These are phyloP conservation scores for Sclerotinia trifoliorum DNA, from an alignment of 2,329 filamentous ascomycete species.

Conservation along the genomic window DNA sequence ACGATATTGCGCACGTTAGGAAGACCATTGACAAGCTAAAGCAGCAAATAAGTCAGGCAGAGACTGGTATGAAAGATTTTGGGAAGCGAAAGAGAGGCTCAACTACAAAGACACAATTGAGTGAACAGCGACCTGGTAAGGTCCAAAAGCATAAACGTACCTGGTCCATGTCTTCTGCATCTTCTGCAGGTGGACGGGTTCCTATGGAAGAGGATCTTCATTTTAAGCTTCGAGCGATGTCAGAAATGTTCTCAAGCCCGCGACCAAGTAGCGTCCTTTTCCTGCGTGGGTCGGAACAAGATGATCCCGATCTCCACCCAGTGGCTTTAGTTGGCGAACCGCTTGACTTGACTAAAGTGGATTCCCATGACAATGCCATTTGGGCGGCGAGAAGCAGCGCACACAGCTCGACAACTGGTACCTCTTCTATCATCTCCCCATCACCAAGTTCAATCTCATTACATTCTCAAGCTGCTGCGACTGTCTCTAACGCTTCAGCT, in stretches of 20 bases:
- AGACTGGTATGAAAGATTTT: slow-evolving; percentile 65
- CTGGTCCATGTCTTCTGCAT: slow-evolving; percentile 87
- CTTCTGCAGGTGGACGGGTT: slow-evolving; percentile 57
- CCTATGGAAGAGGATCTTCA: slow-evolving; percentile 73
- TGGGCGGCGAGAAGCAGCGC: slow-evolving; percentile 51
- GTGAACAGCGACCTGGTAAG: slow-evolving; percentile 68
- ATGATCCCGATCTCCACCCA: slow-evolving; percentile 77
- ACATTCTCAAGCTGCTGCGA: slow-evolving; percentile 50
- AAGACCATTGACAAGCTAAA: slow-evolving; percentile 96
- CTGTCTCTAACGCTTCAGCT: slow-evolving; percentile 40
- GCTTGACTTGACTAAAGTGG: slow-evolving; percentile 56
- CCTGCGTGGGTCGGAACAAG: slow-evolving; percentile 70
- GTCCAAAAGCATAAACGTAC: slow-evolving; percentile 87
- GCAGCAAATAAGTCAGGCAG: slow-evolving; percentile 82
- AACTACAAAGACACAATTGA: slow-evolving; percentile 44
- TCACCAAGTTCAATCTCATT: slow-evolving; percentile 65
- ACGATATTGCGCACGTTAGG: slow-evolving; percentile 91
- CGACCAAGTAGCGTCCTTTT: slow-evolving; percentile 76
- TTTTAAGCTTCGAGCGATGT: slow-evolving; percentile 71
- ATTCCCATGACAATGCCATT: slow-evolving; percentile 39
- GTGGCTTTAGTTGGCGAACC: slow-evolving; percentile 70
- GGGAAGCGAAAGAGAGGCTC: slow-evolving; percentile 61
- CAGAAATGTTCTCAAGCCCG: slow-evolving; percentile 88
- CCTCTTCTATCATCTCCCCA: slow-evolving; percentile 62
- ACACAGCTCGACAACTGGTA: slow-evolving; percentile 56